These are phyloP conservation scores for Plectranthus barbatus DNA, from an alignment of 257 asterid species.

Conservation along the genomic window DNA sequence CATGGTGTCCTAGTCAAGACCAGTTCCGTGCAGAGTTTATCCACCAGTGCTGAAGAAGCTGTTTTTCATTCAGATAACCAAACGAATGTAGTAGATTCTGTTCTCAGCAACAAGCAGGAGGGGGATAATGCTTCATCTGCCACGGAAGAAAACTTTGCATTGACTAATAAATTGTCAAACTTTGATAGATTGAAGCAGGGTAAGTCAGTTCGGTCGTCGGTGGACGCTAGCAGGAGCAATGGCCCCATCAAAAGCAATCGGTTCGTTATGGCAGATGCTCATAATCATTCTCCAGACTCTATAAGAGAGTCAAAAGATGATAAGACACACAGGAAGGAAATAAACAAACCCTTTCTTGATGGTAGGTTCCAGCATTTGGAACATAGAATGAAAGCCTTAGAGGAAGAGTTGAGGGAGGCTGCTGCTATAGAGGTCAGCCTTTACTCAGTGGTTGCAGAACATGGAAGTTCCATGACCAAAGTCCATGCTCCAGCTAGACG, in stretches of 20 bases:
- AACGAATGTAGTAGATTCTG: not conserved
- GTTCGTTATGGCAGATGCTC: conserved; percentile 13
- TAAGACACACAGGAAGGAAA: conserved; percentile 28
- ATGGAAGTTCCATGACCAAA: conserved; percentile 69
- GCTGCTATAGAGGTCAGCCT: conserved; percentile 78
- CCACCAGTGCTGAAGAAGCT: conserved; percentile 6
- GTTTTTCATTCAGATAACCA: conserved; percentile 12
- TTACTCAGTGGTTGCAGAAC: conserved; percentile 77
- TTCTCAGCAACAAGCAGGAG: not conserved
- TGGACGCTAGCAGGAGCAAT: conserved; percentile 38
- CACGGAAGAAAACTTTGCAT: conserved; percentile 13
- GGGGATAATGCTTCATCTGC: not conserved
- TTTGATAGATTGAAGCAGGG: conserved; percentile 32
- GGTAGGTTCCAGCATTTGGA: conserved; percentile 48
- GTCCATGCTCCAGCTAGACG: conserved; percentile 94
- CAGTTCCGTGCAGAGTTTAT: conserved; percentile 7
- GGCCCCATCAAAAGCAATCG: conserved; percentile 32
- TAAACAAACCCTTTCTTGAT: conserved; percentile 34
- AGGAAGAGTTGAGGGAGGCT: conserved; percentile 76
- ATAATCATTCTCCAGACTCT: conserved; percentile 17
- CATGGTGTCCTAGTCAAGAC: conserved; percentile 5
- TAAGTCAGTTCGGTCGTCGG: conserved; percentile 54
- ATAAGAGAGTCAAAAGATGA: conserved; percentile 25
- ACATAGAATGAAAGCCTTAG: conserved; percentile 39
- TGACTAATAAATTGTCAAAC: conserved; percentile 20